These are phyloP conservation scores for Dryas drummondii DNA, from an alignment of 306 rosid species.

Conservation along the genomic window DNA sequence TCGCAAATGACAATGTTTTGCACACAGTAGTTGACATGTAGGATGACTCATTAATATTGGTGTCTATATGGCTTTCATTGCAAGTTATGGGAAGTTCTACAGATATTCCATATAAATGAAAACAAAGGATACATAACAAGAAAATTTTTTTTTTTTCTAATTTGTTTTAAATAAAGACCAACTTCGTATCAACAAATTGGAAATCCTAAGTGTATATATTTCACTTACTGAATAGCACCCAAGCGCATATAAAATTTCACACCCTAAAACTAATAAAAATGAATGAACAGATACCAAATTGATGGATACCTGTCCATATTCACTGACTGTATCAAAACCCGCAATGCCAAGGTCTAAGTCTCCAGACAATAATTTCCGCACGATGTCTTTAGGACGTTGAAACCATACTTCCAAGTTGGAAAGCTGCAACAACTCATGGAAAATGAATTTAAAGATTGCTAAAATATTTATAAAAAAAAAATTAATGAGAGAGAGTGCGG, in stretches of 20 bases:
- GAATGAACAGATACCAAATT: neutral
- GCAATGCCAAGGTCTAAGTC: conserved; percentile 94
- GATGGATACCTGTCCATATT: conserved; percentile 59
- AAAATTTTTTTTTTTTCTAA: no score
- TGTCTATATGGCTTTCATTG: neutral
- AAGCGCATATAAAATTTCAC: neutral
- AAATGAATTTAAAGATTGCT: neutral
- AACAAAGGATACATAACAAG: neutral
- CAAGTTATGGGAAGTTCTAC: neutral
- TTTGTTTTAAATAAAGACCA: neutral
- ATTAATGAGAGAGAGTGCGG: neutral
- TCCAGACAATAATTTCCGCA: conserved; percentile 74
- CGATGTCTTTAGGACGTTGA: conserved; percentile 87
- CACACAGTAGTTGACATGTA: neutral
- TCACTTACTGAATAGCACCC: neutral
- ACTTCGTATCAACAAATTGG: neutral
- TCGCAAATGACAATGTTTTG: neutral
- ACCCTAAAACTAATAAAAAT: neutral
- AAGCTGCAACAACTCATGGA: conserved; percentile 44
- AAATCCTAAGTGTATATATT: neutral
- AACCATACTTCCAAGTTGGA: conserved; percentile 85
- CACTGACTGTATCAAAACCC: conserved; percentile 76
- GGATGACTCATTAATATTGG: no score
- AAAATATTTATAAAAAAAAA: neutral
- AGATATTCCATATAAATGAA: neutral